phyloP scores from a whole-genome alignment of 148 eudicot species.

The Camellia japonica region DNA sequence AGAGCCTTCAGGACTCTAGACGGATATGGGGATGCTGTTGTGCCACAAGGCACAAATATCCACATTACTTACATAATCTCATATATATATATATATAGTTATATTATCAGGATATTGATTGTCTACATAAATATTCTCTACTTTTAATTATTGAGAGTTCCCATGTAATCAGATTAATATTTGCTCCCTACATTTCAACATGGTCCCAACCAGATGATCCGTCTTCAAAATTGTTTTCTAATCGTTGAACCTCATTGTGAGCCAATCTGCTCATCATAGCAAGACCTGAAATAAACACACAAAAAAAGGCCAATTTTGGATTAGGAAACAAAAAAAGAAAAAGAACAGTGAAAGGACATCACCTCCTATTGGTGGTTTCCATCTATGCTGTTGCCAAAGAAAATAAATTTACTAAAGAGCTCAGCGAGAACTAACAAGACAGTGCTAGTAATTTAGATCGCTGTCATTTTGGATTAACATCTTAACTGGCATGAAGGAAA shows the following conservation, averaged over 20 bases:
- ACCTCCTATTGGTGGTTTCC: not conserved
- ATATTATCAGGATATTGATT: too few species aligned
- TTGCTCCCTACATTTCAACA: constrained; percentile 18
- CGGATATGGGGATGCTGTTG: too few species aligned
- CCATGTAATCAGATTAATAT: not conserved
- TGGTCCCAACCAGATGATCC: constrained; percentile 53
- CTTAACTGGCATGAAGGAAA: too few species aligned
- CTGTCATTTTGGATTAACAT: too few species aligned
- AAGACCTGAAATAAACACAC: constrained; percentile 43
- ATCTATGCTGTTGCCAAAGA: not conserved
- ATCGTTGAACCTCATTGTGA: constrained; percentile 49
- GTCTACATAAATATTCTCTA: too few species aligned
- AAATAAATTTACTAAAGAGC: not conserved
- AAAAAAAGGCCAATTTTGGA: not conserved
- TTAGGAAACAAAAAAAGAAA: not conserved
- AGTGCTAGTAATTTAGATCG: too few species aligned
- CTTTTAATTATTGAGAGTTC: not conserved
- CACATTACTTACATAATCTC: too few species aligned
- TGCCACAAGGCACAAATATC: too few species aligned
- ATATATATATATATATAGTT: too few species aligned
- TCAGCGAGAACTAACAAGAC: too few species aligned
- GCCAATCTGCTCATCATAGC: constrained; percentile 60
- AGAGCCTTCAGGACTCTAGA: too few species aligned
- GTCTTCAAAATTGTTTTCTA: constrained; percentile 43
- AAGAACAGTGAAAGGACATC: not conserved